Evolutionary conservation across 2,329 filamentous ascomycete species (phyloP).

Genomic region (Beauveria medogensis): DNA sequence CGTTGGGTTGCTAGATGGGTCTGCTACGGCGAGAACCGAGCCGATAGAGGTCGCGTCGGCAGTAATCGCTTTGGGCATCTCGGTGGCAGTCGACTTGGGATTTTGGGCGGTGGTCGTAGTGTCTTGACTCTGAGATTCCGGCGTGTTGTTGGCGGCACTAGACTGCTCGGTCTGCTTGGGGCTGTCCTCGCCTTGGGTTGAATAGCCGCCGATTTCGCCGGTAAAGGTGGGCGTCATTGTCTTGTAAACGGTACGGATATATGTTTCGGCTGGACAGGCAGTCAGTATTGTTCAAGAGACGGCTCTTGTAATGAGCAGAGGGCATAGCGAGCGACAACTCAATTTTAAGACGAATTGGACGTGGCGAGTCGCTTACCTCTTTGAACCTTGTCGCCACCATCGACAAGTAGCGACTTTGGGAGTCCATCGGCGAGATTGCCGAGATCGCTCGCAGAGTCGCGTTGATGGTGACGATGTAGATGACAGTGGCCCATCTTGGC

Average conservation of each 20-base stretch:
- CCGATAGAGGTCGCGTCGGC: conserved; percentile 20
- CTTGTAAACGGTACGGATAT: conserved; percentile 30
- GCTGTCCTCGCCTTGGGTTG: conserved; percentile 18
- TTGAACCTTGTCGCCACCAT: background rate
- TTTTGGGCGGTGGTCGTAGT: conserved; percentile 7
- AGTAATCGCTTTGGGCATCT: conserved; percentile 14
- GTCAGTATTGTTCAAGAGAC: background rate
- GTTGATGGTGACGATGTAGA: conserved; percentile 7
- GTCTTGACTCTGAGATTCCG: background rate
- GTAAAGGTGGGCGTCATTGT: conserved; percentile 34
- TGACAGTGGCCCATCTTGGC: conserved; percentile 11
- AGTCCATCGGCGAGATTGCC: background rate
- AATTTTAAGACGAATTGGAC: background rate
- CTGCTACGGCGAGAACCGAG: conserved; percentile 16
- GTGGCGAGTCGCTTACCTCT: background rate
- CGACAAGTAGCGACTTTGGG: background rate
- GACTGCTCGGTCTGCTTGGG: conserved; percentile 12
- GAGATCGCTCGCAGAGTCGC: conserved; percentile 1
- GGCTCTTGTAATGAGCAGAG: background rate
- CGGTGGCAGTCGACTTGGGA: conserved; percentile 15
- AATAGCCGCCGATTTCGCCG: conserved; percentile 34
- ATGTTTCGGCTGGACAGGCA: background rate
- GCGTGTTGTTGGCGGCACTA: background rate
- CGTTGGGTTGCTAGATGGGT: background rate
- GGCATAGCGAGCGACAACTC: background rate